Conservation (phyloP, 164 flowering plant genomes). For the Hamamelis virginiana region DNA sequence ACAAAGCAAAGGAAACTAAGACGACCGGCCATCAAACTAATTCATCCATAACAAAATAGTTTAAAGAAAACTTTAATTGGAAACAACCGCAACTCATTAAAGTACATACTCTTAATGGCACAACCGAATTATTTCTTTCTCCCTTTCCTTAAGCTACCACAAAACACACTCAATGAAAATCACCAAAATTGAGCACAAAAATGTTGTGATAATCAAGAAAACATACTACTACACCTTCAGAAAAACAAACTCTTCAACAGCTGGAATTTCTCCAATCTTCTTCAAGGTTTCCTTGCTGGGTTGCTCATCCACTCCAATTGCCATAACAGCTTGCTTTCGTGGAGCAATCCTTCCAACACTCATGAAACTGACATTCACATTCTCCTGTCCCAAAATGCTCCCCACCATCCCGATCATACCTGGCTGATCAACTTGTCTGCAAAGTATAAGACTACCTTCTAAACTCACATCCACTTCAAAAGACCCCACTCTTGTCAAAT, state of each 20-base stretch:
- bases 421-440: constrained; percentile 95
- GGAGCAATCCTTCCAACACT: constrained; percentile 83
- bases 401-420: constrained; percentile 89
- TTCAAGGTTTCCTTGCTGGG: constrained; percentile 55
- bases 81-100: background rate
- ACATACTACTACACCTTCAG: constrained; percentile 47
- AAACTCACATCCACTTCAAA: constrained; percentile 87
- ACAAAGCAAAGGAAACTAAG: background rate
- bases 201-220: background rate
- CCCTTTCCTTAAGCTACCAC: constrained; percentile 5
- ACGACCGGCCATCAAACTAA: background rate
- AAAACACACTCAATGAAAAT: background rate
- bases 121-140: constrained; percentile 10
- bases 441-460: constrained; percentile 82
- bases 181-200: constrained; percentile 21
- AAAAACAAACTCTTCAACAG: constrained; percentile 80
- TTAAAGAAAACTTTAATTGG: background rate
- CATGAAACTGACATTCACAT: constrained; percentile 88
- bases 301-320: constrained; percentile 82
- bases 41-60: background rate
- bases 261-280: constrained; percentile 73
- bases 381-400: constrained; percentile 66
- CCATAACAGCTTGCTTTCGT: constrained; percentile 81
- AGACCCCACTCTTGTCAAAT: constrained; percentile 82
- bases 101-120: constrained; percentile 1